Conservation (phyloP, 352 stramenopile genomes). For the Phytophthora rubi region DNA sequence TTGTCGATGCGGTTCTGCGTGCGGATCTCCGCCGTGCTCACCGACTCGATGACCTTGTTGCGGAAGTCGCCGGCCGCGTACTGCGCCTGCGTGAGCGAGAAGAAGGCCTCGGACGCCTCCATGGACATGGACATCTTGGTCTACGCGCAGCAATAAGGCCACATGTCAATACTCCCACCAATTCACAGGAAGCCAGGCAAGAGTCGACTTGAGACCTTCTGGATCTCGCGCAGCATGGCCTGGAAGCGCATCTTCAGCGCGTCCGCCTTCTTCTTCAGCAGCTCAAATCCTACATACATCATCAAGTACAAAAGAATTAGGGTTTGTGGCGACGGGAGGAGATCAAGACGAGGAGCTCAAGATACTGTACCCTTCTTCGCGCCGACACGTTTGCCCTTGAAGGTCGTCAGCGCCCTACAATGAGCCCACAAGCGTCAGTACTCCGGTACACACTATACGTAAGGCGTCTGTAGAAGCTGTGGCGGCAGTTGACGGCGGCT, state of each 20-base stretch:
- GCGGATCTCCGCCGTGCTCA: slow-evolving; percentile 95
- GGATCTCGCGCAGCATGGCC: slow-evolving; percentile 87
- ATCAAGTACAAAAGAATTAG: slow-evolving; percentile 1
- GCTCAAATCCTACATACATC: slow-evolving; percentile 64
- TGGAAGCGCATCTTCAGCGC: slow-evolving; percentile 97
- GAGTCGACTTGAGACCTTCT: slow-evolving; percentile 54
- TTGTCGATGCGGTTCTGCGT: slow-evolving; percentile 99
- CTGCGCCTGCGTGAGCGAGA: slow-evolving; percentile 98
- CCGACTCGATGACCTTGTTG: slow-evolving; percentile 97
- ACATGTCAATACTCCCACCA: background rate
- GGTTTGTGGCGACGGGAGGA: background rate
- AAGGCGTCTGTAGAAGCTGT: background rate
- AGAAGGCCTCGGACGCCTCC: slow-evolving; percentile 95
- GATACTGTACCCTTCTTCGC: slow-evolving; percentile 81
- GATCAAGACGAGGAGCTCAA: background rate
- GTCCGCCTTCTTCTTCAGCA: slow-evolving; percentile 98
- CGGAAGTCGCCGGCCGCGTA: slow-evolving; percentile 98
- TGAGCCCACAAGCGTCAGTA: slow-evolving; percentile 12
- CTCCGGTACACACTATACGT: background rate
- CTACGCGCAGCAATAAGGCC: slow-evolving; percentile 30
- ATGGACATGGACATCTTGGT: slow-evolving; percentile 87
- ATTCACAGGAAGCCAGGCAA: background rate
- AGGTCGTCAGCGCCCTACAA: slow-evolving; percentile 83
- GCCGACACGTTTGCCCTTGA: slow-evolving; percentile 82
- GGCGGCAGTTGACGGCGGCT: background rate